Conservation (phyloP, 106 monocot genomes). For the Dioscorea zingiberensis region DNA sequence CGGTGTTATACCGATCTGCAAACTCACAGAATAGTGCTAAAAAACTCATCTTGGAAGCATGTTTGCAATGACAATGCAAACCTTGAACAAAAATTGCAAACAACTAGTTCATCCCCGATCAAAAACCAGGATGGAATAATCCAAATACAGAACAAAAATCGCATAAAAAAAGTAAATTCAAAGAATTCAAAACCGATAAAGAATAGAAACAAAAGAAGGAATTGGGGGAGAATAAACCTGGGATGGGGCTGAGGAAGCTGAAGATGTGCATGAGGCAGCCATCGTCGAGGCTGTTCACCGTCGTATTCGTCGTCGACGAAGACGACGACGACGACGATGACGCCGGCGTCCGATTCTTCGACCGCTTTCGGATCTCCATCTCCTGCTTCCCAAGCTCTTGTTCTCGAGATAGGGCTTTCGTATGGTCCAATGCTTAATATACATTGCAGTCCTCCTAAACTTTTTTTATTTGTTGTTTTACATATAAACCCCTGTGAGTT, state of each 20-base stretch:
- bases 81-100: neutral
- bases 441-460: too few relatives aligned
- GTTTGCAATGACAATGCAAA: neutral
- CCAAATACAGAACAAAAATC: neutral
- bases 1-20: conserved; percentile 97
- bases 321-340: neutral
- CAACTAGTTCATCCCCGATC: neutral
- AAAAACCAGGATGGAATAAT: neutral
- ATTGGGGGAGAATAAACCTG: conserved; percentile 39
- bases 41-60: conserved; percentile 13
- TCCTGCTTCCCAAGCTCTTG: too few relatives aligned
- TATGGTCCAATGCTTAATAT: too few relatives aligned
- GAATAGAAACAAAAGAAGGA: neutral
- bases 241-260: conserved; percentile 90
- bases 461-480: too few relatives aligned
- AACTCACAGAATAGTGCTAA: conserved; percentile 46
- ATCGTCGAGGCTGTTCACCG: conserved; percentile 71
- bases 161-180: neutral
- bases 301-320: conserved; percentile 4
- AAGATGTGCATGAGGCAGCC: conserved; percentile 99
- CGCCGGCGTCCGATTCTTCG: conserved; percentile 10
- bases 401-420: too few relatives aligned
- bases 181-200: neutral
- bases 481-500: too few relatives aligned
- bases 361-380: neutral